Evolutionary conservation across 192 early-diverging fungal species (phyloP).

Genomic region (Coemansia sp.): DNA sequence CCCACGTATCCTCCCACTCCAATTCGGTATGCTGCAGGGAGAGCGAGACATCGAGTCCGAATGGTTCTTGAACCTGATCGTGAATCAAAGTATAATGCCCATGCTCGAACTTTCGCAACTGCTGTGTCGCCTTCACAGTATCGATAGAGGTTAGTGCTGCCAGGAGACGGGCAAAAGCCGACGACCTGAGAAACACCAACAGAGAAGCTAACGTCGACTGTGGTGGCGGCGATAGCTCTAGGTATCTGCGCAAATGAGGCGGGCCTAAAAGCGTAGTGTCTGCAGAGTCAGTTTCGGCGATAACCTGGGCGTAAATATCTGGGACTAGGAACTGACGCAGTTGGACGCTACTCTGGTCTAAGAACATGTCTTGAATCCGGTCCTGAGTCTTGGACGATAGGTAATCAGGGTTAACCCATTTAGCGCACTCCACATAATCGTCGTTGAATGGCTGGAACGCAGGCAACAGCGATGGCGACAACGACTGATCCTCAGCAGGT

Average conservation of each 20-base stretch:
- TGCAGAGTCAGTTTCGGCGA: too few relatives aligned
- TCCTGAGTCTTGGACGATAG: conserved; percentile 31
- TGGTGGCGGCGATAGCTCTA: too few relatives aligned
- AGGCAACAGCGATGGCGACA: conserved; percentile 18
- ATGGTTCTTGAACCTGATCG: conserved; percentile 61
- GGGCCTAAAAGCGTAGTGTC: too few relatives aligned
- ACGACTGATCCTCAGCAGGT: neutral
- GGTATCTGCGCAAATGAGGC: too few relatives aligned
- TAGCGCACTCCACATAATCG: conserved; percentile 13
- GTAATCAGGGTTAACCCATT: conserved; percentile 60
- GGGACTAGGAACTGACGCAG: conserved; percentile 34
- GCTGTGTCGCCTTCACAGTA: conserved; percentile 13
- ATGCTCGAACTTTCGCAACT: conserved; percentile 58
- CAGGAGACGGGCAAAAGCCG: conserved; percentile 33
- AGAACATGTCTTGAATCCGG: conserved; percentile 55
- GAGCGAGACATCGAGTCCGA: conserved; percentile 60
- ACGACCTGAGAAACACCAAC: conserved; percentile 23
- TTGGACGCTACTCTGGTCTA: conserved; percentile 51
- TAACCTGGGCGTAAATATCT: too few relatives aligned
- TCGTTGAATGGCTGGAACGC: conserved; percentile 7
- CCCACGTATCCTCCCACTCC: conserved; percentile 60
- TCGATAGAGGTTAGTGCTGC: conserved; percentile 16
- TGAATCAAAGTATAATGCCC: conserved; percentile 67
- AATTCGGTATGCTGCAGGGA: conserved; percentile 13
- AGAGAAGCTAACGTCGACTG: neutral